A percentile compares a stretch with the other conserved stretches of the same genome.
Evolutionary conservation across 1,284 basidiomycete species (phyloP).

Genomic region (Apiotrichum mycotoxinovorans): DNA sequence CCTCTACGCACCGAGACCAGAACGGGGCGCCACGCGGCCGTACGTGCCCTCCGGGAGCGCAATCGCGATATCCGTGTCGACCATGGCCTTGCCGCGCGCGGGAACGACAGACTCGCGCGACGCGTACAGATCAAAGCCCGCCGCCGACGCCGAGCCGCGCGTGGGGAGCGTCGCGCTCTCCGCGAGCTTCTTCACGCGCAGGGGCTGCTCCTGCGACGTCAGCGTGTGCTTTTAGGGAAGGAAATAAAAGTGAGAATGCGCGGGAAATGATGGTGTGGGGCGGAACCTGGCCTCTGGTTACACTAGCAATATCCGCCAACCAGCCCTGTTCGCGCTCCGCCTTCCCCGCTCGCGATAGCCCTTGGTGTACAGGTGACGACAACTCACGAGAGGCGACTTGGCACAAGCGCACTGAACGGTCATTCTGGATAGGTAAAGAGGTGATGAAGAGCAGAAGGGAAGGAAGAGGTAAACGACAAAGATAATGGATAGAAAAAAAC

Average conservation of each 20-base stretch:
- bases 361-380: neutral
- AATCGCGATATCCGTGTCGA: slow-evolving; percentile 91
- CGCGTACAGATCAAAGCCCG: slow-evolving; percentile 91
- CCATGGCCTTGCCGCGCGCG: slow-evolving; percentile 79
- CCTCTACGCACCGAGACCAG: slow-evolving; percentile 76
- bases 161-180: slow-evolving; percentile 81
- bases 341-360: too few species aligned
- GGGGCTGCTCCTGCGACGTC: slow-evolving; percentile 33
- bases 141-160: slow-evolving; percentile 78
- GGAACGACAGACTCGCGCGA: slow-evolving; percentile 76
- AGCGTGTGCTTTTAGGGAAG: neutral
- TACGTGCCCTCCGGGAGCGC: slow-evolving; percentile 94
- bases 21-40: slow-evolving; percentile 93
- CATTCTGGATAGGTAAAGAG: neutral
- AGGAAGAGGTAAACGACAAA: neutral
- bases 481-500: neutral
- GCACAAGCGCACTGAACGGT: neutral
- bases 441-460: neutral
- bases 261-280: neutral
- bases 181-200: slow-evolving; percentile 82
- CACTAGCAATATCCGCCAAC: neutral
- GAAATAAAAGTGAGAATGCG: neutral
- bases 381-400: slow-evolving; percentile 10
- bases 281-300: too few species aligned
- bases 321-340: too few species aligned